Base-by-base conservation (phyloP, 2,329 filamentous ascomycete genomes). In the Monosporascus sp. region DNA sequence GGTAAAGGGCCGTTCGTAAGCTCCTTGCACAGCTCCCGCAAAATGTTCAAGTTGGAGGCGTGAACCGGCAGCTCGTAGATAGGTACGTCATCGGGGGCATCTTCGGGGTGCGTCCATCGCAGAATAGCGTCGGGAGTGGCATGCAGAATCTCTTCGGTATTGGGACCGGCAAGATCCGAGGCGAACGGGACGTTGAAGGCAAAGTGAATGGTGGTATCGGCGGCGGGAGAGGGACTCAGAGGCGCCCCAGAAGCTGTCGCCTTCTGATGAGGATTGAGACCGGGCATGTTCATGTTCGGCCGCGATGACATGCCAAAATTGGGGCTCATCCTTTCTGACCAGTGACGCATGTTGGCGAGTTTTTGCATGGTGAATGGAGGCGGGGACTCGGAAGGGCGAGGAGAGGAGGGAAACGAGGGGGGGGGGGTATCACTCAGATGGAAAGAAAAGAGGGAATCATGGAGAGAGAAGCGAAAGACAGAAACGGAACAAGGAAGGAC, bases 131-230 rank as follows among this genome's bases (percentile, higher is more conserved):
- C 89, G 54, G 86, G 84, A 59, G 89, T 96, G 59, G 93, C 91
- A 74, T 97, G 93, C 56, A 97, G 82, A 65, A 99, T 90, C 72
- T 97, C 92, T 72, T 97, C 91, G 62, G 88, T 88, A 66, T 97
- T 91, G 59, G 94, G 94, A 37, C 94, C 94, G 58, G 89, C 84
- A 57, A 99, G 85, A 65, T 93, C 93, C 59, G 90, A 96, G 63
- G 91, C 87, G 74, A 97, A 97, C 56, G 94, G 94, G 48, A 99
- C 88, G 70, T 97, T 97, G 85, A 99, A 97, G 60, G 91, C 93
- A 70, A 96, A 87, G 72, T 95, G 91, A 72, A 97, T 89, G 60
- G 85, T 85, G 50, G 86, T 79, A 69, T 93, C 88, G 67, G 87
- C 81, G 58, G 86, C 78, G 60, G 87, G 85, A 54, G 87, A 84